Base-by-base conservation (phyloP, 2,329 filamentous ascomycete genomes). In the Ophiognomonia clavigignenti-juglandacearum region DNA sequence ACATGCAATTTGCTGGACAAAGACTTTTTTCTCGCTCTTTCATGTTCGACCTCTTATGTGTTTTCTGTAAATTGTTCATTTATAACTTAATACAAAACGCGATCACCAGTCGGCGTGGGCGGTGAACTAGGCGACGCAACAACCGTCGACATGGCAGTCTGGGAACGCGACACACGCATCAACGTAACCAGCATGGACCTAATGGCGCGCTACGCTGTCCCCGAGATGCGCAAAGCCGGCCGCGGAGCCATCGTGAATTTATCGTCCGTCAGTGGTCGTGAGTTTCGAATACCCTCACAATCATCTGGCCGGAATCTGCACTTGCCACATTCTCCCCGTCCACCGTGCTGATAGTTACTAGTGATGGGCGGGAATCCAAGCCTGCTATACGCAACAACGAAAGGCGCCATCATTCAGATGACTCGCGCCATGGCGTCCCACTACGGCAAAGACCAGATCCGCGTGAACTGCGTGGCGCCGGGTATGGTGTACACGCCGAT, bases 371-470 rank as follows among this genome's bases (percentile, higher is more conserved):
- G 70, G 0, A 68, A 63, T 23, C 67, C 68, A 1, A 62, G 63
- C 48, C 52, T 73, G 6, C 54, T 72, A 0, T 73, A 73, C 37
- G 67, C 70, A 9, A 72, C 69, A 0, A 65, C 58, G 45, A 73
- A 73, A 46, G 69, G 69, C 0, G 69, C 70, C 0, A 61, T 61
- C 22, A 52, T 60, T 13, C 54, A 60, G 31, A 54, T 54, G 43
- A 54, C 50, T 2, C 44, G 47, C 4, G 45, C 49, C 8, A 56
- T 75, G 70, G 72, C 72, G 1, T 66, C 68, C 2, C 67, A 74
- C n/a, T 71, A 75, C 51, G 71, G 64, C 4, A 49, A 52, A 8
- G 63, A 72, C 3, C 63, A 64, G 4, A 73, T 74, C 22, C 60
- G 70, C 2, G 70, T 74, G 1, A 74, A 75, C 29, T 73, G 71